These are phyloP conservation scores for Fraxinus sp. DNA, from an alignment of 305 asterid genomes.

Conservation along the genomic window DNA sequence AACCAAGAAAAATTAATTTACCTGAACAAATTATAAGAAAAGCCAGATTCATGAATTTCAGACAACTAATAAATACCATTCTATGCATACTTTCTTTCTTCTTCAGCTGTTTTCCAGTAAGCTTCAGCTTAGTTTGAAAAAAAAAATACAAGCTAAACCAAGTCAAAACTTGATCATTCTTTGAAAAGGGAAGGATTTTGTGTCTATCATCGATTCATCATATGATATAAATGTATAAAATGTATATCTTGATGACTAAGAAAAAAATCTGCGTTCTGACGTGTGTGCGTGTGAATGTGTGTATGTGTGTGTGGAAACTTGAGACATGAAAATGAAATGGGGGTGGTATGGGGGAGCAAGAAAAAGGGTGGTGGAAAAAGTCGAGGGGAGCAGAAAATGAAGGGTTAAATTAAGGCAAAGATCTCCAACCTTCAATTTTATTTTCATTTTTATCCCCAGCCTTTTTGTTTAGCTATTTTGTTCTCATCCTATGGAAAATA, in stretches of 20 bases:
- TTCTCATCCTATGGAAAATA: background rate
- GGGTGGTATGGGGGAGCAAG: constrained; percentile 24
- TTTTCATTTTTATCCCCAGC: background rate
- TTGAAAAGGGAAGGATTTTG: constrained; percentile 33
- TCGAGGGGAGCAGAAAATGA: constrained; percentile 27
- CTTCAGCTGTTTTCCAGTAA: constrained; percentile 1
- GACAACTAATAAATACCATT: constrained; percentile 25
- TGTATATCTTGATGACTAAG: constrained; percentile 17
- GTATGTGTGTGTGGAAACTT: constrained; percentile 9
- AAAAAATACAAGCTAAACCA: constrained; percentile 22
- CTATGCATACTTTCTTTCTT: constrained; percentile 30
- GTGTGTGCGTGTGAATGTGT: background rate
- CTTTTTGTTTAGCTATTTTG: background rate
- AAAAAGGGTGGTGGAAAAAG: constrained; percentile 33
- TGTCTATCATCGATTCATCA: constrained; percentile 16
- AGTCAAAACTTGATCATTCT: constrained; percentile 37
- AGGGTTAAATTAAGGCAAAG: background rate
- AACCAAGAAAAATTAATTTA: constrained; percentile 12
- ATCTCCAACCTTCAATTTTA: background rate
- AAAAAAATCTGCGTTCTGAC: background rate
- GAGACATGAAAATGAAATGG: constrained; percentile 23
- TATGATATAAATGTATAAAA: background rate
- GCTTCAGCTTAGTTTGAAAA: constrained; percentile 22
- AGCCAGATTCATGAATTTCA: constrained; percentile 39
- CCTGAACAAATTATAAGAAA: constrained; percentile 50